These are phyloP conservation scores for Plasmodium yoelii DNA, from an alignment of 169 alveolate genomes.

Conservation along the genomic window DNA sequence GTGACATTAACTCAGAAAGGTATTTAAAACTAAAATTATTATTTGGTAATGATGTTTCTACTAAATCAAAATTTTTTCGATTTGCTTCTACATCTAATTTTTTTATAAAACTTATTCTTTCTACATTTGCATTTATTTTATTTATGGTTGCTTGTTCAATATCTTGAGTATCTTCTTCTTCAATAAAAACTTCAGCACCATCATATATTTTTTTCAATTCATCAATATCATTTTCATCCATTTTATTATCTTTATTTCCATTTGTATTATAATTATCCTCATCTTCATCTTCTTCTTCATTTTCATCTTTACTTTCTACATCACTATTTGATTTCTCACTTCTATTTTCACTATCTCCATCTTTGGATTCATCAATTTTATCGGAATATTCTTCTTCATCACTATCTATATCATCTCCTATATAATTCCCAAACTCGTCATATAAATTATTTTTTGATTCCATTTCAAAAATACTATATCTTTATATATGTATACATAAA, in stretches of 20 bases:
- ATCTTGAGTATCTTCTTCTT: conserved; percentile 99
- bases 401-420: conserved; percentile 94
- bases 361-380: conserved; percentile 66
- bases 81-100: conserved; percentile 83
- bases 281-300: conserved; percentile 19
- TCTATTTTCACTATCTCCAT: conserved; percentile 4
- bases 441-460: conserved; percentile 85
- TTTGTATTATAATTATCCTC: conserved; percentile 6
- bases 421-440: conserved; percentile 99
- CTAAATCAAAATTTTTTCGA: conserved; percentile 83
- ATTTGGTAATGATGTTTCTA: conserved; percentile 87
- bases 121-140: conserved; percentile 92
- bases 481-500: background rate
- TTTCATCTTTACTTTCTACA: conserved; percentile 50
- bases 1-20: conserved; percentile 92
- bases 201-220: conserved; percentile 81
- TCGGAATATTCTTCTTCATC: conserved; percentile 80
- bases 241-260: conserved; percentile 37
- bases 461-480: conserved; percentile 6
- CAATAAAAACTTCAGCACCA: conserved; percentile 88
- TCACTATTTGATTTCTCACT: conserved; percentile 79
- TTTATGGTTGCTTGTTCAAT: conserved; percentile 97
- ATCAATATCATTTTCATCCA: conserved; percentile 76
- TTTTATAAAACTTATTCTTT: conserved; percentile 79
- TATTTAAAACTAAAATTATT: conserved; percentile 95